These are phyloP conservation scores for Mycena galopus DNA, from an alignment of 768 basidiomycete species.

Conservation along the genomic window DNA sequence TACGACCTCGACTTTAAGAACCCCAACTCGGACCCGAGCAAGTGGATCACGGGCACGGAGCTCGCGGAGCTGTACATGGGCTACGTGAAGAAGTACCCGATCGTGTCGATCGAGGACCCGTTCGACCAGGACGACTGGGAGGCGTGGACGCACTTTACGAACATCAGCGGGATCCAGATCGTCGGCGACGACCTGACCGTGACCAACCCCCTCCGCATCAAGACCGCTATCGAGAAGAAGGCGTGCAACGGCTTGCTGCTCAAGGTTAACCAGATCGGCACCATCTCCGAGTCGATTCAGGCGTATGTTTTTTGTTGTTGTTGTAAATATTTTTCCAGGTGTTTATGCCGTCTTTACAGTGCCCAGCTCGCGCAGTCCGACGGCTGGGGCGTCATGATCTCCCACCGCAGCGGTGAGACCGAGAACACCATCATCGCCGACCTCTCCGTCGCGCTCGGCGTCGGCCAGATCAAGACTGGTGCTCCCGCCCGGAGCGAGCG, in stretches of 20 bases:
- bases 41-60: conserved; percentile 94
- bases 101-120: conserved; percentile 96
- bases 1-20: conserved; percentile 99
- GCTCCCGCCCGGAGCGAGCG: conserved; percentile 97
- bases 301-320: conserved; percentile 71
- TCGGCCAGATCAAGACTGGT: conserved; percentile 98
- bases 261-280: conserved; percentile 99
- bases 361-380: conserved; percentile 96
- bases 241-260: conserved; percentile 98
- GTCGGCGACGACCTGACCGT: conserved; percentile 98
- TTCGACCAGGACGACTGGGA: conserved; percentile 99
- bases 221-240: conserved; percentile 99
- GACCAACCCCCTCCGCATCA: conserved; percentile 97
- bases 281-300: conserved; percentile 98
- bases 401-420: conserved; percentile 98
- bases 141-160: conserved; percentile 95
- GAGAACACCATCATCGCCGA: conserved; percentile 98
- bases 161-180: conserved; percentile 84
- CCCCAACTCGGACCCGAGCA: conserved; percentile 97
- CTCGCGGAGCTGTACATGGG: conserved; percentile 93
- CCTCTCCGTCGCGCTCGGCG: conserved; percentile 91
- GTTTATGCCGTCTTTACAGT: conserved; percentile 54
- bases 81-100: conserved; percentile 94
- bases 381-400: conserved; percentile 99
- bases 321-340: not conserved